Evolutionary conservation across 805 yeast genomes (phyloP).

Genomic region (Suhomyces faveliae): DNA sequence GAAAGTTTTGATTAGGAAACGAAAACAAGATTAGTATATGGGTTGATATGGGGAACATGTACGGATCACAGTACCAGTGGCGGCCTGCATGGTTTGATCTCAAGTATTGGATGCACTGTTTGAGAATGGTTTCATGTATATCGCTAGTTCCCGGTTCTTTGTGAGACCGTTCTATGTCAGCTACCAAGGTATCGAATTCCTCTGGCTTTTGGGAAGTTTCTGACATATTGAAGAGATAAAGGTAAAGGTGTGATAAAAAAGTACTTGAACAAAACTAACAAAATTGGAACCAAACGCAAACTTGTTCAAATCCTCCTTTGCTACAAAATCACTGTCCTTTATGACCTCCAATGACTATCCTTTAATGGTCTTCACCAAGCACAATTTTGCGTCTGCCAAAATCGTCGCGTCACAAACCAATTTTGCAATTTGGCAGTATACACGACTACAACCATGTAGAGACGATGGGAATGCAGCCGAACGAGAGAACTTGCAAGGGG

Average conservation of each 20-base stretch:
- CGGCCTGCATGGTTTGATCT: constrained; percentile 14
- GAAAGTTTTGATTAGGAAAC: constrained; percentile 48
- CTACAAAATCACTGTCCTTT: neutral
- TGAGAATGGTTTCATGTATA: constrained; percentile 27
- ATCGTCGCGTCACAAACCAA: constrained; percentile 2
- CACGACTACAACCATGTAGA: no score
- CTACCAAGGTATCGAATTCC: constrained; percentile 23
- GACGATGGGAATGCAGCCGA: no score
- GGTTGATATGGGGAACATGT: constrained; percentile 47
- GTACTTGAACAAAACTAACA: neutral
- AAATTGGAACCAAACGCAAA: neutral
- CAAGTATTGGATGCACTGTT: constrained; percentile 25
- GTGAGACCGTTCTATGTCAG: constrained; percentile 25
- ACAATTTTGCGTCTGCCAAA: neutral
- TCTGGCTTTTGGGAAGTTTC: constrained; percentile 13
- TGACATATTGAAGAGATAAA: neutral
- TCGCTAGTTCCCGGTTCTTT: constrained; percentile 25
- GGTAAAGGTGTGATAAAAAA: neutral
- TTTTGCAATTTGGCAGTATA: neutral
- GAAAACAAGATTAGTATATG: constrained; percentile 62
- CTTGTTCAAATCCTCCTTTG: neutral
- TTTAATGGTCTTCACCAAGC: neutral
- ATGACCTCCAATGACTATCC: neutral
- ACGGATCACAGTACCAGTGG: constrained; percentile 61
- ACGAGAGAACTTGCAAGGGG: no score